Evolutionary conservation across 139 green algal species (phyloP).

Genomic region (Chlamydomonas sphaeroides): DNA sequence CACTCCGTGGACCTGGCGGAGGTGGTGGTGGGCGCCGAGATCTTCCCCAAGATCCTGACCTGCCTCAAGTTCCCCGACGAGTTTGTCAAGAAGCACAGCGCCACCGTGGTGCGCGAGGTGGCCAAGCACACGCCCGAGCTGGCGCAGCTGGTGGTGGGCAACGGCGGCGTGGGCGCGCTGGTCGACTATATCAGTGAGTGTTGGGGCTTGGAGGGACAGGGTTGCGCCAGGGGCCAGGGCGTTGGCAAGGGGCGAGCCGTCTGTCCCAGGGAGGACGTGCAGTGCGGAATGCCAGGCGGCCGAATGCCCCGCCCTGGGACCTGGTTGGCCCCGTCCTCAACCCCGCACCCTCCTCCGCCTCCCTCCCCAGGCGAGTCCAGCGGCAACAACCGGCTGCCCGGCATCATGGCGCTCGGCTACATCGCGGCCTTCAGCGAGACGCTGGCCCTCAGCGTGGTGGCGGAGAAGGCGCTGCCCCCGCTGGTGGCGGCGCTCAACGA

Average conservation of each 20-base stretch:
- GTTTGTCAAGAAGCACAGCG: slow-evolving; percentile 83
- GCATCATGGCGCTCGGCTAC: slow-evolving; percentile 91
- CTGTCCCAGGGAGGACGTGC: too few relatives aligned
- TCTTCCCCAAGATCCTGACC: slow-evolving; percentile 90
- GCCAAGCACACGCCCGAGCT: slow-evolving; percentile 92
- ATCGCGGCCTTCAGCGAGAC: slow-evolving; percentile 89
- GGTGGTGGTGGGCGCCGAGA: slow-evolving; percentile 89
- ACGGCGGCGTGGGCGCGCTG: slow-evolving; percentile 83
- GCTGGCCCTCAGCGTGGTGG: slow-evolving; percentile 83
- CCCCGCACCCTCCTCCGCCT: too few relatives aligned
- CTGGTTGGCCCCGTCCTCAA: too few relatives aligned
- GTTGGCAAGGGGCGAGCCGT: too few relatives aligned
- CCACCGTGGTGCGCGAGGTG: slow-evolving; percentile 76
- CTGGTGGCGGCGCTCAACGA: slow-evolving; percentile 74
- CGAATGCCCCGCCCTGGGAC: too few relatives aligned
- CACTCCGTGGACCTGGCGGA: slow-evolving; percentile 91
- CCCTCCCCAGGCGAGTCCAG: slow-evolving; percentile 36
- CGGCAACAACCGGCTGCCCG: slow-evolving; percentile 77
- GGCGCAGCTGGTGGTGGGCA: slow-evolving; percentile 87
- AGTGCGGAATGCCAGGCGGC: too few relatives aligned
- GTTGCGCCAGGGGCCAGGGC: background rate
- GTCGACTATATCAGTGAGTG: slow-evolving; percentile 81
- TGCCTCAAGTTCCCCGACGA: slow-evolving; percentile 91
- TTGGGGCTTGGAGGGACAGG: too few relatives aligned
- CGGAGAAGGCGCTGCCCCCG: slow-evolving; percentile 80